Percentiles rank a stretch among this genome's conserved stretches.
Conservation (phyloP, 2,329 filamentous ascomycete species). For the Cladophialophora exuberans region DNA sequence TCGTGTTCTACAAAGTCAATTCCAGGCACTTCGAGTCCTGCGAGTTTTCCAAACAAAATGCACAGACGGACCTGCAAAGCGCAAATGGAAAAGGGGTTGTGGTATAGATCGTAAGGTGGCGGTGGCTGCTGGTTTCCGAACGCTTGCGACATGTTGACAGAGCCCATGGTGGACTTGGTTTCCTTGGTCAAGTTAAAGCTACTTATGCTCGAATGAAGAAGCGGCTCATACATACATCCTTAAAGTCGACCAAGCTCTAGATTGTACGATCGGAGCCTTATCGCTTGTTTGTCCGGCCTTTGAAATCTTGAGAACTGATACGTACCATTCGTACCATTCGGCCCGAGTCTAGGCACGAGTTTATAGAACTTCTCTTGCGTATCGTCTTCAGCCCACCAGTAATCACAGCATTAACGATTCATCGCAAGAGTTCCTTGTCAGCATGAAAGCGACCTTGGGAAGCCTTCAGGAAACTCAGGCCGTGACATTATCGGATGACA, state of each 20-base stretch:
- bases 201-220: neutral
- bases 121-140: neutral
- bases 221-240: neutral
- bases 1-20: neutral
- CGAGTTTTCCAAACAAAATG: neutral
- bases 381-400: neutral
- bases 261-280: neutral
- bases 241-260: neutral
- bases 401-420: neutral
- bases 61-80: neutral
- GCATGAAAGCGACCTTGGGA: neutral
- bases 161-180: neutral
- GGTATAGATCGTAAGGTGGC: neutral
- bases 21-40: neutral
- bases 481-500: neutral
- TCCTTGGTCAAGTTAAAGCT: neutral
- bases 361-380: neutral
- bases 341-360: neutral
- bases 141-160: neutral
- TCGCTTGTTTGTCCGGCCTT: neutral
- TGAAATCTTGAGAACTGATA: neutral
- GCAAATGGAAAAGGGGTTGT: neutral
- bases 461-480: neutral
- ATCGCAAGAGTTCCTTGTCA: neutral
- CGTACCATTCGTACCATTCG: neutral